Conservation (phyloP, 371 early-diverging fungal genomes). For the Mucor ambiguus region DNA sequence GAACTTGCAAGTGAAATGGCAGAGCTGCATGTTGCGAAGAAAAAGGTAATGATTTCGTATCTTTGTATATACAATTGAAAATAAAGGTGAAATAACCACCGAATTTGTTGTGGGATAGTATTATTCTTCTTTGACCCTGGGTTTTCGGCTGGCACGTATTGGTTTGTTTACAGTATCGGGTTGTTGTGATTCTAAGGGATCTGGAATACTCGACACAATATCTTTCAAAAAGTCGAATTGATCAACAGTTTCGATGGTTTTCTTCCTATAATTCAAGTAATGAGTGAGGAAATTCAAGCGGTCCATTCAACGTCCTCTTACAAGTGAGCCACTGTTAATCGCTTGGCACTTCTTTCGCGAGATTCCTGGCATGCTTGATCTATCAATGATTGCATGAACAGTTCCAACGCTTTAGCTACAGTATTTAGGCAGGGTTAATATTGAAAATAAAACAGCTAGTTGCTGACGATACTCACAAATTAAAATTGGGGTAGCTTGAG, state of each 20-base stretch:
- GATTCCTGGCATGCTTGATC: slow-evolving; percentile 87
- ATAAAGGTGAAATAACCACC: neutral
- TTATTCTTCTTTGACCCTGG: slow-evolving; percentile 20
- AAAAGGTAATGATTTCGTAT: neutral
- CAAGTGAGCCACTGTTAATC: slow-evolving; percentile 86
- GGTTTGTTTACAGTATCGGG: slow-evolving; percentile 15
- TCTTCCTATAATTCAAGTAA: slow-evolving; percentile 62
- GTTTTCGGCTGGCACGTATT: slow-evolving; percentile 27
- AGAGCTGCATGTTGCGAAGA: neutral
- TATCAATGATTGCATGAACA: slow-evolving; percentile 91
- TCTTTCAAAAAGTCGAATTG: slow-evolving; percentile 94
- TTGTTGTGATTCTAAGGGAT: slow-evolving; percentile 58
- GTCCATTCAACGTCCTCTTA: slow-evolving; percentile 37
- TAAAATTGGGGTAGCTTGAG: slow-evolving; percentile 96
- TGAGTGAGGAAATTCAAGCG: neutral
- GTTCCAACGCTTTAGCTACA: slow-evolving; percentile 89
- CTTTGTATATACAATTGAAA: neutral
- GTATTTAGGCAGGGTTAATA: neutral
- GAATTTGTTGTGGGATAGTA: neutral
- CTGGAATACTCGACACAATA: slow-evolving; percentile 84
- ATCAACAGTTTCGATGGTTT: slow-evolving; percentile 80
- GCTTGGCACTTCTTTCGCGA: slow-evolving; percentile 76
- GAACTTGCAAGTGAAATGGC: neutral
- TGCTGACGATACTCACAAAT: slow-evolving; percentile 69
- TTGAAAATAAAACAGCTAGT: neutral